These are phyloP conservation scores for Peronospora destructor DNA, from an alignment of 352 stramenopile genomes.

Conservation along the genomic window DNA sequence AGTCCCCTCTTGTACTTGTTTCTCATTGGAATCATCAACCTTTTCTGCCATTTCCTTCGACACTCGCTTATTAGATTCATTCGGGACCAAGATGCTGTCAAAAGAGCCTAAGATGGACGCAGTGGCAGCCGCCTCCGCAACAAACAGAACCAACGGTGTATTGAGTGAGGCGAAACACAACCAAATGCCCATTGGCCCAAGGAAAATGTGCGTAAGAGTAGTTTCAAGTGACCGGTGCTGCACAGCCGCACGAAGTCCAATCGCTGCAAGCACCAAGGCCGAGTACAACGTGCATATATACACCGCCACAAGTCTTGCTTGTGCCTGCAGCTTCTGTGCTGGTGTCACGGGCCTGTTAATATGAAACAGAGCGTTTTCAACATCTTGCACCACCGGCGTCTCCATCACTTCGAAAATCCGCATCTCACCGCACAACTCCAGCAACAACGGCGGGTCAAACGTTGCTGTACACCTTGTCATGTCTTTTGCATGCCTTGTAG, in stretches of 20 bases:
- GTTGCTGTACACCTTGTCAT: slow-evolving; percentile 61
- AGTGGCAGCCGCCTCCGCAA: slow-evolving; percentile 64
- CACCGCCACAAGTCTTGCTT: slow-evolving; percentile 42
- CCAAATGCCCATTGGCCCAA: slow-evolving; percentile 71
- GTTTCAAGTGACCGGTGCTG: slow-evolving; percentile 64
- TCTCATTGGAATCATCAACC: not conserved
- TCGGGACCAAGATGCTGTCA: slow-evolving; percentile 47
- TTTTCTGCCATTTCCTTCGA: slow-evolving; percentile 8
- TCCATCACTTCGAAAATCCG: slow-evolving; percentile 81
- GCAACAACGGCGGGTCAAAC: slow-evolving; percentile 62
- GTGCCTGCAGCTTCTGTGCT: slow-evolving; percentile 70
- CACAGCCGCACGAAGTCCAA: slow-evolving; percentile 53
- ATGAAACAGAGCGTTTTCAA: slow-evolving; percentile 70
- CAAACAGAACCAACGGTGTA: slow-evolving; percentile 70
- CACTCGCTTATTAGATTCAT: slow-evolving; percentile 10
- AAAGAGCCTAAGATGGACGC: slow-evolving; percentile 74
- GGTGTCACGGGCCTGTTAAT: slow-evolving; percentile 63
- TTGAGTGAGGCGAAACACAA: slow-evolving; percentile 84
- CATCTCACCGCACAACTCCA: slow-evolving; percentile 83
- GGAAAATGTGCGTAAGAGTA: slow-evolving; percentile 61
- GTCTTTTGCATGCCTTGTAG: slow-evolving; percentile 35
- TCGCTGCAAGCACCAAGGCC: slow-evolving; percentile 55
- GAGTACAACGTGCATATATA: slow-evolving; percentile 70
- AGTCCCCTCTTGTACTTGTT: not conserved
- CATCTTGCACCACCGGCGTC: slow-evolving; percentile 72